Evolutionary conservation across 192 early-diverging fungal species (phyloP), one percentile per base, ranked within the genome.

Genomic region (Coemansia erecta): DNA sequence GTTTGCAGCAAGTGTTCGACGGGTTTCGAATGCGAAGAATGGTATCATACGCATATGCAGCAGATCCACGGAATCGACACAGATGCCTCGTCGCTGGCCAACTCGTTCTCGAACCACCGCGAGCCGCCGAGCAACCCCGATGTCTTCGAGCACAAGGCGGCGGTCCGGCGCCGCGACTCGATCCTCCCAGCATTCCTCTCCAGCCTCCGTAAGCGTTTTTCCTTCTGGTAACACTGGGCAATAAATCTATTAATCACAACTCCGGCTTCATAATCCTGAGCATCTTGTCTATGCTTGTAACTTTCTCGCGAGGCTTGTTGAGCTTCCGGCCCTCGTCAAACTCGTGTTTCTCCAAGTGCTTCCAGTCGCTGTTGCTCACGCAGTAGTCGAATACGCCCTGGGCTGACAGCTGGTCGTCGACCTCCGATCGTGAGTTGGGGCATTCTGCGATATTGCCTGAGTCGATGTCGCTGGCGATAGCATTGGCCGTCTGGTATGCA

Each of bases 231-330:
- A 39, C 21, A 42, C 18, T 9, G 7, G 5, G 12, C 19, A 43
- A 56, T 44, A 53, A 19, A 28, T 53, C 18, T 53, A 37, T 37
- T 15, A 15, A 17, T 55, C 42, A 31, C 17, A 22, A 22, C n/a
- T 46, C 3, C 45, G 12, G 37, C 28, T 50, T 42, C 37, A 68
- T 61, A n/a, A 81, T 72, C 10, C 58, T 56, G 2, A 91, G 73
- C 84, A 91, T 91, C 26, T 87, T 68, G 21, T 83, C 70, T 5
- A 89, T 59, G 4, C 63, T 63, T 15, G 77, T 70, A 4, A 90
- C 79, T 71, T 98, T 97, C 58, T 94, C 94, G 45, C 96, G 81
- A 10, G 87, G 86, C 61, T 95, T 95, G n/a, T 90, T 88, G 1
- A 49, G 7, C 15, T 57, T 60, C 43, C 24, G 58, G 7, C 96